Percentiles rank a stretch among this genome's conserved stretches.
phyloP scores from a whole-genome alignment of 495 filamentous ascomycete genomes.

The Hyaloscypha bicolor region DNA sequence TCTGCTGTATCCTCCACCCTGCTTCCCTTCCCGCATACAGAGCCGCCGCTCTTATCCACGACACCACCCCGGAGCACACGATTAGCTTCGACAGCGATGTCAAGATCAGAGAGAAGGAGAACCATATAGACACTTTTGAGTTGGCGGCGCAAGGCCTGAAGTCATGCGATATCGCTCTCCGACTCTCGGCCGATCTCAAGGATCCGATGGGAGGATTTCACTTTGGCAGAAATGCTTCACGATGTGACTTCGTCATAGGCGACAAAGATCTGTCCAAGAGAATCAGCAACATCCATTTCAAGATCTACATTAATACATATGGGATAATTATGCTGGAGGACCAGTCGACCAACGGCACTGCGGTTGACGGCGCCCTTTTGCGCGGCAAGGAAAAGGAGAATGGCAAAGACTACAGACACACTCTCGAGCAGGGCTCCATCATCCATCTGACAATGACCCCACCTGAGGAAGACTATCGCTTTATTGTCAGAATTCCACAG shows the following conservation, averaged over 20 bases:
- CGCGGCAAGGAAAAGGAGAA: slow-evolving; percentile 36
- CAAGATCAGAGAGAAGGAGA: slow-evolving; percentile 37
- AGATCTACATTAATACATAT: slow-evolving; percentile 80
- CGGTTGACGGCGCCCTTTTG: slow-evolving; percentile 58
- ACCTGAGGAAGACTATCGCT: slow-evolving; percentile 58
- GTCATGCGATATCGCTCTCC: slow-evolving; percentile 69
- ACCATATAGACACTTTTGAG: slow-evolving; percentile 51
- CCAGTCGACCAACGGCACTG: slow-evolving; percentile 87
- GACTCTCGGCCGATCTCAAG: slow-evolving; percentile 71
- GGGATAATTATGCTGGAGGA: slow-evolving; percentile 90
- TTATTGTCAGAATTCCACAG: slow-evolving; percentile 81
- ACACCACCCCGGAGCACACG: slow-evolving; percentile 59
- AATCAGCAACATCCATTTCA: slow-evolving; percentile 89
- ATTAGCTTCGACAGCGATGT: slow-evolving; percentile 38
- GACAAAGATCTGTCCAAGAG: slow-evolving; percentile 55
- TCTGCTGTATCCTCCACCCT: slow-evolving; percentile 87
- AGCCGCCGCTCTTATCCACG: slow-evolving; percentile 61
- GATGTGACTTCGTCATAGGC: slow-evolving; percentile 73
- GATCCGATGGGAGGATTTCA: slow-evolving; percentile 69
- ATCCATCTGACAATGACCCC: slow-evolving; percentile 33
- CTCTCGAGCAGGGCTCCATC: slow-evolving; percentile 31
- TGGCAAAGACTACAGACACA: slow-evolving; percentile 31
- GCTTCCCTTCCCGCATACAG: slow-evolving; percentile 68
- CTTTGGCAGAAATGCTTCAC: slow-evolving; percentile 75
- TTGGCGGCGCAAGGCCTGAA: slow-evolving; percentile 51